Evolutionary conservation across 2,329 filamentous ascomycete genomes (phyloP), one percentile per base, ranked within the genome.

Genomic region (Colletotrichum siamense): DNA sequence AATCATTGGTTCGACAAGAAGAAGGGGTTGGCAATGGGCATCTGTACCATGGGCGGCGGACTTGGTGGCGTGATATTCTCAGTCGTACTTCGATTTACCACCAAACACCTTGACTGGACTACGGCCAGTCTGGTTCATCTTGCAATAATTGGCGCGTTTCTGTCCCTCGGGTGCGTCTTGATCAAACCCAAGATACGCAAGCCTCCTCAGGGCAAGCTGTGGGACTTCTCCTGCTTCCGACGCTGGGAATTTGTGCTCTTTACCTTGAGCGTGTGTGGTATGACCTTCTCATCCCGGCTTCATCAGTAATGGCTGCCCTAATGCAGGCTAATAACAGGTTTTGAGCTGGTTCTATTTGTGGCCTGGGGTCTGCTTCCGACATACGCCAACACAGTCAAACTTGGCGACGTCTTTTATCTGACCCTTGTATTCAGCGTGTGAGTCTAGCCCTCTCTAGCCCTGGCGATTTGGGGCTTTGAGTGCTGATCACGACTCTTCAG

Each of bases 51-150:
- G 28, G 81, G 82, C 2, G 78, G 81, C 8, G 81, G 81, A 6
- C 67, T 82, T 4, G 81, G 81, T n/a, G 82, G 82, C n/a, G 80
- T 83, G 18, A 77, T 83, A 57, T 81, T 82, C 77, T 81, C 81
- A 3, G 73, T 83, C 8, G 63, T 81, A 12, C 79, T 83, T 34
- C 77, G 81, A 65, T 71, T 57, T 3, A 79, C 82, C 9, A 81
- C 83, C 28, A 69, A 77, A 26, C 63, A 65, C 9, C 73, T 80
- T 28, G 30, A 71, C 16, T 84, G 81, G 81, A 77, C 28, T 34
- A 65, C 55, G 13, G 71, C 79, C 16, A 76, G 79, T 26, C 73
- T 82, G 18, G 75, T 78, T 34, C 79, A 83, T n/a, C 74, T 79
- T 6, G 78, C 69, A 12, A 78, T 80, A n/a, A 70, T 82, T 30